Evolutionary conservation across 371 early-diverging fungal genomes (phyloP).

Genomic region (Mortierella sp.): DNA sequence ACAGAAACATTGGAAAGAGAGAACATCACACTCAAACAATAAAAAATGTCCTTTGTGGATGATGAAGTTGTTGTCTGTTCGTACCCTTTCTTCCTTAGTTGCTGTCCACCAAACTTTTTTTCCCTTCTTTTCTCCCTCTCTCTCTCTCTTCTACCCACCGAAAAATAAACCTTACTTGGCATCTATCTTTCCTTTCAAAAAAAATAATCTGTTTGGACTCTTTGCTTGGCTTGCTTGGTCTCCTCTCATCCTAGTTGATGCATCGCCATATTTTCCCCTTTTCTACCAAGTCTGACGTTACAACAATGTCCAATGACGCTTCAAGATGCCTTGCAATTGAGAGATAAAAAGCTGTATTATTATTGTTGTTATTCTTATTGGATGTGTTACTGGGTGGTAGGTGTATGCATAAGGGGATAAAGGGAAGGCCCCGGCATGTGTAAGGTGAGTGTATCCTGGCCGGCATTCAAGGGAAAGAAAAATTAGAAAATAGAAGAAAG

Average conservation of each 20-base stretch:
- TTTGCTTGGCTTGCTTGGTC: background rate
- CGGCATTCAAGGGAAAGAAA: background rate
- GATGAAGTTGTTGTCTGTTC: background rate
- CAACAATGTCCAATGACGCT: background rate
- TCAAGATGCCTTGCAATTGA: background rate
- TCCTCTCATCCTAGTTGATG: background rate
- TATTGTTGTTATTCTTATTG: background rate
- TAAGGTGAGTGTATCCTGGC: background rate
- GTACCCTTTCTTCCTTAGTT: background rate
- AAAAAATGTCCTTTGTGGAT: background rate
- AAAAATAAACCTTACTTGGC: too few species aligned
- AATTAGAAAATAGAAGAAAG: background rate
- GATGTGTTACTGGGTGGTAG: background rate
- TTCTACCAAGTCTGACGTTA: background rate
- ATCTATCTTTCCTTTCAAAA: too few species aligned
- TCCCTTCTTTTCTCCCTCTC: background rate
- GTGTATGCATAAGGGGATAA: constrained; percentile 7
- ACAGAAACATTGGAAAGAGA: too few species aligned
- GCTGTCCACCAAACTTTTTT: too few species aligned
- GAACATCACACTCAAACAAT: background rate
- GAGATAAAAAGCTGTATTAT: background rate
- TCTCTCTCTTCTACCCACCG: background rate
- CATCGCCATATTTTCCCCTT: background rate
- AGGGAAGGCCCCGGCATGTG: background rate
- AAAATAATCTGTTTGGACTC: too few species aligned